These are phyloP conservation scores for Claviceps pusilla DNA, from an alignment of 2,329 filamentous ascomycete species.

Conservation along the genomic window DNA sequence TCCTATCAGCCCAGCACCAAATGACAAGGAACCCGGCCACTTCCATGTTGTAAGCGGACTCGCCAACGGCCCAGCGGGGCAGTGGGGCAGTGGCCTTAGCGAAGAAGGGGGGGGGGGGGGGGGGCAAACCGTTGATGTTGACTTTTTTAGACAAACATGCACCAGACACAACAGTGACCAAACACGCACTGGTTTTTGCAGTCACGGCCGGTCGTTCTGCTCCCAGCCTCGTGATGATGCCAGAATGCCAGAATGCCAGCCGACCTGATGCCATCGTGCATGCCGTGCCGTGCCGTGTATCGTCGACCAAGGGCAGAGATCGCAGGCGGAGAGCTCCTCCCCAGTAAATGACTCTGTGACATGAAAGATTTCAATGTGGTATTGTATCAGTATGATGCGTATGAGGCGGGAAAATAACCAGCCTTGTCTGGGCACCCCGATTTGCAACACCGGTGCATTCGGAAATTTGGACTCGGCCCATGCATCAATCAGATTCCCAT, in stretches of 20 bases:
- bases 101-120: no score
- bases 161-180: no score
- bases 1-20: no score
- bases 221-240: neutral
- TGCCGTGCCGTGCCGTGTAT: neutral
- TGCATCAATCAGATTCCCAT: neutral
- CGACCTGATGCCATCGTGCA: neutral
- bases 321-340: neutral
- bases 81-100: no score
- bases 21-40: no score
- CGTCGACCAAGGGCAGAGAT: neutral
- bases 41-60: no score
- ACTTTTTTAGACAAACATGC: no score
- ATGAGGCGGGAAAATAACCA: neutral
- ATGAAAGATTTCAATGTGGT: neutral
- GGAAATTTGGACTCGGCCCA: neutral
- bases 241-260: neutral
- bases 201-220: neutral
- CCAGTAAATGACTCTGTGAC: neutral
- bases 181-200: no score
- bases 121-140: no score
- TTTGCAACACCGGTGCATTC: neutral
- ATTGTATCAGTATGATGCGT: neutral
- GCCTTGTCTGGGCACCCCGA: neutral
- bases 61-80: no score